Conservation (phyloP, 2,329 filamentous ascomycete species). For the Tolypocladium cylindrosporum region DNA sequence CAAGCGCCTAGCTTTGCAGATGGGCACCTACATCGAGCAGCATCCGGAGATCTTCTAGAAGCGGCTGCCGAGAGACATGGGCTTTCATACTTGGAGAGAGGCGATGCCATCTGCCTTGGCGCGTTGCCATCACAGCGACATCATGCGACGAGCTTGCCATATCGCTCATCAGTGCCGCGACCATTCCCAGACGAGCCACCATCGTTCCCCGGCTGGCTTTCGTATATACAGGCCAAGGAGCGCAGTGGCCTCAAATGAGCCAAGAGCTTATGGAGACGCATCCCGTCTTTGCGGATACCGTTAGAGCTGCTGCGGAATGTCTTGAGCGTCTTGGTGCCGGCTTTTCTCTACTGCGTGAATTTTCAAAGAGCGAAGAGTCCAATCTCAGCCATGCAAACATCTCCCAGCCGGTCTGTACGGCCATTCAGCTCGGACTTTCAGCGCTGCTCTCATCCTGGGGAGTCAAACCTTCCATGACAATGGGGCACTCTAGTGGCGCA, state of each 20-base stretch:
- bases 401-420: constrained; percentile 32
- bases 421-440: constrained; percentile 36
- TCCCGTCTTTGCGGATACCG: constrained; percentile 21
- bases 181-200: constrained; percentile 7
- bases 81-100: constrained; percentile 37
- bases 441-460: constrained; percentile 33
- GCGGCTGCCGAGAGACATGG: constrained; percentile 32
- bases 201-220: constrained; percentile 16
- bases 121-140: constrained; percentile 30
- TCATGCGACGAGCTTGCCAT: constrained; percentile 34
- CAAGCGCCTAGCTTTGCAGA: constrained; percentile 16
- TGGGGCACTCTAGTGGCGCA: constrained; percentile 39
- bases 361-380: constrained; percentile 22
- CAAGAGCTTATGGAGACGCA: constrained; percentile 23
- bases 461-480: constrained; percentile 27
- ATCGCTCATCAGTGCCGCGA: constrained; percentile 24
- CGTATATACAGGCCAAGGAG: constrained; percentile 29
- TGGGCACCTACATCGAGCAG: constrained; percentile 29
- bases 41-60: constrained; percentile 30
- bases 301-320: constrained; percentile 20
- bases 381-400: constrained; percentile 28
- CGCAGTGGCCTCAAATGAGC: constrained; percentile 27
- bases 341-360: constrained; percentile 27
- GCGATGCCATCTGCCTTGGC: constrained; percentile 31
- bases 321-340: constrained; percentile 21